phyloP scores from a whole-genome alignment of 768 basidiomycete genomes.

The Tylopilus subfusipes region DNA sequence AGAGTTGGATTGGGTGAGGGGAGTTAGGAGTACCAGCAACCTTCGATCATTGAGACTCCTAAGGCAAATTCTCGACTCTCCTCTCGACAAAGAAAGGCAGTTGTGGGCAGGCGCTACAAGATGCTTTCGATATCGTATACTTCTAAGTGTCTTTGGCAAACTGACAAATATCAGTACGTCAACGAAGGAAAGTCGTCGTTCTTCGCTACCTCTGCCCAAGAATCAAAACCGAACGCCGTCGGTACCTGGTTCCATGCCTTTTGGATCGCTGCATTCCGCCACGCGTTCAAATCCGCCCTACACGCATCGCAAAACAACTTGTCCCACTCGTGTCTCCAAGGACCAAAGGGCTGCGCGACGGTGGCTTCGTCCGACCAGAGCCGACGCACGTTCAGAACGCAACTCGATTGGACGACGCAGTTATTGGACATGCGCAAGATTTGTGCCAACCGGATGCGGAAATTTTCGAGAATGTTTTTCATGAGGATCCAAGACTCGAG shows the following conservation, averaged over 20 bases:
- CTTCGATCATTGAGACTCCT: neutral
- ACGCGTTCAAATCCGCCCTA: neutral
- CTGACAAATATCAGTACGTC: neutral
- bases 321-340: conserved; percentile 17
- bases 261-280: conserved; percentile 1
- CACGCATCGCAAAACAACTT: conserved; percentile 11
- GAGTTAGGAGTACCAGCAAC: neutral
- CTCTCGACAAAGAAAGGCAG: too few species aligned
- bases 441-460: neutral
- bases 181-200: neutral
- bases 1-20: neutral
- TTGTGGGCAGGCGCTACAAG: too few species aligned
- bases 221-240: conserved; percentile 6
- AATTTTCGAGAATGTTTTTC: conserved; percentile 2
- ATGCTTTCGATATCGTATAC: neutral
- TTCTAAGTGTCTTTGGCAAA: too few species aligned
- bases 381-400: neutral
- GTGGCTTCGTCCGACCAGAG: conserved; percentile 7
- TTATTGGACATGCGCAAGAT: neutral
- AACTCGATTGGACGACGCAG: conserved; percentile 6
- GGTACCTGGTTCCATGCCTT: conserved; percentile 15
- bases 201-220: conserved; percentile 7
- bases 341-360: conserved; percentile 1
- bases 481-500: conserved; percentile 8
- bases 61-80: neutral